phyloP scores from a whole-genome alignment of 192 early-diverging fungal genomes.

The Chytriomyces sp. region DNA sequence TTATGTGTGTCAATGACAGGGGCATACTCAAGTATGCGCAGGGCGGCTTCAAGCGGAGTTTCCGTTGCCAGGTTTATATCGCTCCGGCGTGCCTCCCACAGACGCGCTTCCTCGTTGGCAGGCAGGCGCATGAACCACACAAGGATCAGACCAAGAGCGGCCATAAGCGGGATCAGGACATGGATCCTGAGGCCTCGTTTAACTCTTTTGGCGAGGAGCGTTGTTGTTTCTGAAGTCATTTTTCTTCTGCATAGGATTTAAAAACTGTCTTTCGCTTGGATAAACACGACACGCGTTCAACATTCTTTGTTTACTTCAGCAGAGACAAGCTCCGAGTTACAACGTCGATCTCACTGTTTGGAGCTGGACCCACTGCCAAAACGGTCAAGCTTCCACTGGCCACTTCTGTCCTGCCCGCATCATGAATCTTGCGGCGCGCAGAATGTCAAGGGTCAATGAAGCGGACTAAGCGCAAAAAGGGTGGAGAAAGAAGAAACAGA shows the following conservation, averaged over 20 bases:
- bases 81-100: background rate
- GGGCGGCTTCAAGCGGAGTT: constrained; percentile 24
- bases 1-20: constrained; percentile 40
- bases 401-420: constrained; percentile 32
- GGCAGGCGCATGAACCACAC: no score
- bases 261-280: no score
- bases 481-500: background rate
- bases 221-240: no score
- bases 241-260: no score
- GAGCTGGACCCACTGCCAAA: constrained; percentile 24
- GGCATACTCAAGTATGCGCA: constrained; percentile 23
- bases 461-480: background rate
- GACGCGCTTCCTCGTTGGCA: background rate
- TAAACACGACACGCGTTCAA: background rate
- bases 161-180: no score
- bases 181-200: no score
- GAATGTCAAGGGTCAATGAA: background rate
- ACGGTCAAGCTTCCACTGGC: constrained; percentile 27
- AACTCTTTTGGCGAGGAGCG: no score
- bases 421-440: background rate
- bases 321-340: constrained; percentile 21
- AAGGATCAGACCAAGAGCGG: no score
- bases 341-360: background rate
- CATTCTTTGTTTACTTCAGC: background rate
- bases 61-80: background rate